Base-by-base conservation (phyloP, 148 eudicot species). In the Rhododendron vialii region DNA sequence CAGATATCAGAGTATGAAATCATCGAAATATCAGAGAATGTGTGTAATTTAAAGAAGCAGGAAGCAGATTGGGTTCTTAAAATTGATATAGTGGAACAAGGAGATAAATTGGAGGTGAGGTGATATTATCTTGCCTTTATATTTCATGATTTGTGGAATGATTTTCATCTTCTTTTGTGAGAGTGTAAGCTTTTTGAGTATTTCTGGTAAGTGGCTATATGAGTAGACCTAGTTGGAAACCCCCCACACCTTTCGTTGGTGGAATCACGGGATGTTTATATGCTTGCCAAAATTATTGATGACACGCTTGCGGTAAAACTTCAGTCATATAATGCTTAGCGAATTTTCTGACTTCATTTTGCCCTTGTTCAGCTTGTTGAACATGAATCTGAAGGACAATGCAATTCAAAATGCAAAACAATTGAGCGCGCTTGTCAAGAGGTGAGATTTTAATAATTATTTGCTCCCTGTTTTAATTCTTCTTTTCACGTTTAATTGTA, bases 41-140 rank as follows among this genome's bases (percentile, higher is more conserved):
- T 93, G 3, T 96, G 99, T 63, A 94, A 95, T 89, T 89, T 96
- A 92, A 96, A 96, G 95, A 96, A 96, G 95, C 92, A 92, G 85
- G 99, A 96, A 93, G 95, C 95, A 85, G 98, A 96, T 91, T 96
- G 99, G 98, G 92, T 96, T 84, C 90, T 96, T 43, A 96, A 95
- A 85, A 93, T 96, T 85, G 99, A 96, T 78, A 93, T 96, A 81
- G 96, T 94, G 78, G 99, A 96, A 86, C 87, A 95, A 89, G 98
- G 93, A 26, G 92, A 94, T 89, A 90, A 83, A 84, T 90, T 96
- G 87, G 86, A 92, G 95, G 99, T 95, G 90, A 90, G 85, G 30
- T 13, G 41, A 71, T 33, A 33, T 71, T 69, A 57, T 69, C 36
- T 13, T 84, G 22, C n/a, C 75, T 85, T 35, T 0, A 41, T 65